Base-by-base conservation (phyloP, 2,329 filamentous ascomycete species). In the Diaporthe vaccinii region DNA sequence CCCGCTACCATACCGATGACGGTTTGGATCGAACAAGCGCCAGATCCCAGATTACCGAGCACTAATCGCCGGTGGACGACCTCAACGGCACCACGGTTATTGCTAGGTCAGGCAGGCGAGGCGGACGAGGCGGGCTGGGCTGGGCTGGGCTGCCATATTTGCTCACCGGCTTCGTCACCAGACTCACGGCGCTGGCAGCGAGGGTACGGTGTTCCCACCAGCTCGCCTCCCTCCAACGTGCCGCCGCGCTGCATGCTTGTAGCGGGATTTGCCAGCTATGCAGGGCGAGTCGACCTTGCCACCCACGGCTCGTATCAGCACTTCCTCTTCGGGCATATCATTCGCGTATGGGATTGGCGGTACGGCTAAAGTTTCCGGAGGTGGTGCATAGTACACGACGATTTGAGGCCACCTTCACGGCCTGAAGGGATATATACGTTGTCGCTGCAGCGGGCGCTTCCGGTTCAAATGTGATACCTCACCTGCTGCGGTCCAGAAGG, bases 41-140 rank as follows among this genome's bases (percentile, higher is more conserved):
- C 58, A 65, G 71, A 73, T 65, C 36, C 36, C 31, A 61, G 71
- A 73, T 73, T 57, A 22, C 34, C 71, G 58, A 73, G 25, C 10
- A 44, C 58, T 36, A 65, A 65, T 36, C 31, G 49, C 65, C 46
- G 8, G n/a, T 31, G 49, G 44, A 44, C 12, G 17, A 51, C 22
- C 22, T 53, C 31, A 36, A 55, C 34, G 55, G 25, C 34, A 41
- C 39, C 70, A 51, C 41, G n/a, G 22, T 28, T 44, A 22, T 46
- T 53, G 7, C 20, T 62, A 5, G 17, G 17, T 17, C 15, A 20
- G 34, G 34, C 57, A 53, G 2, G 34, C 70, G n/a, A 12, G 28
- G 58, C 34, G 46, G 36, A 4, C 10, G 36, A 39, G 36, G 10
- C 36, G 36, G 34, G 8, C 34, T 6, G 8, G 34, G 34, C 34